These are phyloP conservation scores for Tuber calosporum DNA, from an alignment of 495 filamentous ascomycete genomes.

Conservation along the genomic window DNA sequence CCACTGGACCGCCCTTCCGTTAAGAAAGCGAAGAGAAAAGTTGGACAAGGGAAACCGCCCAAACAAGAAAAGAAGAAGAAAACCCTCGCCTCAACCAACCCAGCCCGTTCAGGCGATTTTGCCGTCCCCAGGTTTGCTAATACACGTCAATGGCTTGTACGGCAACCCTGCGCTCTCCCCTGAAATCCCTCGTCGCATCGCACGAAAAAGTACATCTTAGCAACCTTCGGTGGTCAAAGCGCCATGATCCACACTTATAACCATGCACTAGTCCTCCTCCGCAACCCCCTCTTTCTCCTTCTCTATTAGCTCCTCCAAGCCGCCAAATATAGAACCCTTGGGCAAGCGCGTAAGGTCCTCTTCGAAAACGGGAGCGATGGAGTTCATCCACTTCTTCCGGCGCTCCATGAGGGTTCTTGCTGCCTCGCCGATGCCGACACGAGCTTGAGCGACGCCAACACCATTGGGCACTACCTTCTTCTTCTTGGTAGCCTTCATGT, in stretches of 20 bases:
- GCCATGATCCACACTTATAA: background rate
- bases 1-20: background rate
- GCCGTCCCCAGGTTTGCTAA: background rate
- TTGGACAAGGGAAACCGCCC: background rate
- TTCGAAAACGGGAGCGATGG: conserved; percentile 78
- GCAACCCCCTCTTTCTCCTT: conserved; percentile 49
- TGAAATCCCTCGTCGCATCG: background rate
- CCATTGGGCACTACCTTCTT: conserved; percentile 65
- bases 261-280: conserved; percentile 28
- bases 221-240: background rate
- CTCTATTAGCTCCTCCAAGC: conserved; percentile 55
- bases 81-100: background rate
- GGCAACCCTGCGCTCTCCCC: background rate
- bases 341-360: conserved; percentile 60
- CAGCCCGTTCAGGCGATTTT: background rate
- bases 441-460: conserved; percentile 50
- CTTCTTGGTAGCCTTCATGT: conserved; percentile 82
- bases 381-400: conserved; percentile 74
- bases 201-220: background rate
- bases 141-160: background rate
- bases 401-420: conserved; percentile 86
- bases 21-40: background rate
- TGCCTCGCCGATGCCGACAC: conserved; percentile 83
- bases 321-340: conserved; percentile 55
- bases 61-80: background rate